These are phyloP conservation scores for Bodo saltans DNA, from an alignment of 78 protist species.

Conservation along the genomic window DNA sequence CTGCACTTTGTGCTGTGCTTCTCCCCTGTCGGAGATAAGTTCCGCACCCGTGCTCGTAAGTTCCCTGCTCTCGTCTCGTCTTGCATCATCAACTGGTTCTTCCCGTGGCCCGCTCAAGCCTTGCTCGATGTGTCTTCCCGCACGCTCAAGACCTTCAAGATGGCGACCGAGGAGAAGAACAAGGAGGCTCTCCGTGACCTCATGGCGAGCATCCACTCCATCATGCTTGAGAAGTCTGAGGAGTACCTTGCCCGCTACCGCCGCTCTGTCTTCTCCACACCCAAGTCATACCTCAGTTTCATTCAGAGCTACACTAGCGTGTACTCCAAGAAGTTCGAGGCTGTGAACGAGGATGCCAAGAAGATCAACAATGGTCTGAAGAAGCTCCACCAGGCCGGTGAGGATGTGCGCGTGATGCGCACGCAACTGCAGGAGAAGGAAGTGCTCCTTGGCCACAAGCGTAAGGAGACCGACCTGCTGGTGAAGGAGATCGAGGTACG, in stretches of 20 bases:
- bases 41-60: constrained; percentile 67
- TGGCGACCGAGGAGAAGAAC: constrained; percentile 47
- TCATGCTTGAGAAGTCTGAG: constrained; percentile 33
- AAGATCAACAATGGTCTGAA: constrained; percentile 68
- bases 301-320: constrained; percentile 49
- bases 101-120: constrained; percentile 81
- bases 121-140: constrained; percentile 58
- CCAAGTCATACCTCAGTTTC: constrained; percentile 84
- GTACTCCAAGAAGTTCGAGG: constrained; percentile 55
- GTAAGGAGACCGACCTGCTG: constrained; percentile 48
- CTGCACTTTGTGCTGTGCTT: constrained; percentile 82
- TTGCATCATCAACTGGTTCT: constrained; percentile 81
- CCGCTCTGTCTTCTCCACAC: constrained; percentile 76
- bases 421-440: constrained; percentile 66
- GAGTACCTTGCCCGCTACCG: constrained; percentile 75
- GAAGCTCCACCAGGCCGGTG: constrained; percentile 69
- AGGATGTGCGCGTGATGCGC: constrained; percentile 61
- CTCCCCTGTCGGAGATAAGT: constrained; percentile 84
- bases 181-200: constrained; percentile 33
- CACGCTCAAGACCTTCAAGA: constrained; percentile 43
- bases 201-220: constrained; percentile 64
- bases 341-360: constrained; percentile 40
- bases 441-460: constrained; percentile 52
- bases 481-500: constrained; percentile 52
- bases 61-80: constrained; percentile 79